These are phyloP conservation scores for Botrytis aclada DNA, from an alignment of 2,329 filamentous ascomycete species.

Conservation along the genomic window DNA sequence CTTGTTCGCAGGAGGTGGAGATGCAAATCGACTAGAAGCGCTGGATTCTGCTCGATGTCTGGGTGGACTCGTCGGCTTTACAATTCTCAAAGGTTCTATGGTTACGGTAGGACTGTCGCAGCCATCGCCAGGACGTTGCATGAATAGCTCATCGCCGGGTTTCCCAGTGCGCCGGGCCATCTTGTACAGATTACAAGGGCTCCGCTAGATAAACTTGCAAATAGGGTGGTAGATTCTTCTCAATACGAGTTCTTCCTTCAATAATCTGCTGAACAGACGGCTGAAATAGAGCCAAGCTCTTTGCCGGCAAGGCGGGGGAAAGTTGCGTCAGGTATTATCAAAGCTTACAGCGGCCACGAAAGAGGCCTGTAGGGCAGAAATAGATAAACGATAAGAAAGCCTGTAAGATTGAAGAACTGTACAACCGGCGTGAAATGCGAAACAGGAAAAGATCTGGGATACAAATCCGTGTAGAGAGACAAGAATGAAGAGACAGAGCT, in stretches of 20 bases:
- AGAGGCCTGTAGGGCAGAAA: constrained; percentile 12
- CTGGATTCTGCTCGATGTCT: constrained; percentile 39
- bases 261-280: background rate
- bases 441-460: background rate
- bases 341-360: constrained; percentile 9
- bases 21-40: constrained; percentile 45
- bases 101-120: constrained; percentile 63
- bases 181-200: constrained; percentile 27
- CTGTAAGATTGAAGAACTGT: background rate
- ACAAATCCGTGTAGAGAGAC: background rate
- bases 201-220: constrained; percentile 29
- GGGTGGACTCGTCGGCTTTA: constrained; percentile 70
- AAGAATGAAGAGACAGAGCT: constrained; percentile 3
- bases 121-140: constrained; percentile 48
- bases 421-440: background rate
- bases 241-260: constrained; percentile 29
- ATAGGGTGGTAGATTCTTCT: constrained; percentile 34
- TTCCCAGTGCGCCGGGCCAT: constrained; percentile 53
- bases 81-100: constrained; percentile 79
- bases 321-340: constrained; percentile 9
- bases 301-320: constrained; percentile 20
- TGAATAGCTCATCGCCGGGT: constrained; percentile 80
- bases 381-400: constrained; percentile 16
- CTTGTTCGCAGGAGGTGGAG: constrained; percentile 48
- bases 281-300: constrained; percentile 1